phyloP scores from a whole-genome alignment of 495 filamentous ascomycete species.

The Elasticomyces elasticus region DNA sequence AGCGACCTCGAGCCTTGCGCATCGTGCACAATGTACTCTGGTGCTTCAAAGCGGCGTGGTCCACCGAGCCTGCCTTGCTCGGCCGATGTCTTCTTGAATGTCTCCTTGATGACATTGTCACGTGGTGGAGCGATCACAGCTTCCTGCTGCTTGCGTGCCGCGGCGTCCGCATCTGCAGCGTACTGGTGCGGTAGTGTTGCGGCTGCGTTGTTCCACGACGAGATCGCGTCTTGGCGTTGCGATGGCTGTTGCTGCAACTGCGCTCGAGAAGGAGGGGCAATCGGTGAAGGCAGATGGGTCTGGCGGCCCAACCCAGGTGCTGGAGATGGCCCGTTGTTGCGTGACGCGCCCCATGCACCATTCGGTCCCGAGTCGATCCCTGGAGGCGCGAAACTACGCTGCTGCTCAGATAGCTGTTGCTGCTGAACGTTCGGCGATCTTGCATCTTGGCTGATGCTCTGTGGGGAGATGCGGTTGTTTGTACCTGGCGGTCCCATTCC shows the following conservation, averaged over 20 bases:
- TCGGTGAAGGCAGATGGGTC: constrained; percentile 21
- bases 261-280: constrained; percentile 26
- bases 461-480: constrained; percentile 12
- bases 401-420: constrained; percentile 1
- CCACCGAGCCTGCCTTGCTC: constrained; percentile 5
- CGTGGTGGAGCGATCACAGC: neutral
- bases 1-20: constrained; percentile 11
- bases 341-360: constrained; percentile 9
- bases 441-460: constrained; percentile 7
- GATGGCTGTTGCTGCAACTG: constrained; percentile 5
- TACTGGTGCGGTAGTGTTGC: constrained; percentile 19
- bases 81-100: constrained; percentile 18
- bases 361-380: constrained; percentile 17
- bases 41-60: constrained; percentile 4
- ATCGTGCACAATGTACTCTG: constrained; percentile 18
- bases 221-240: constrained; percentile 3
- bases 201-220: constrained; percentile 17
- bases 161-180: constrained; percentile 10
- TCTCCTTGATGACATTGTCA: constrained; percentile 16
- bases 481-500: constrained; percentile 5
- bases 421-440: constrained; percentile 12
- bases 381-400: constrained; percentile 13
- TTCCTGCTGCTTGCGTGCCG: neutral
- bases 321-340: constrained; percentile 14
- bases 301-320: constrained; percentile 13